These are phyloP conservation scores for Aspergillus kassunensis DNA, from an alignment of 495 filamentous ascomycete species.

Conservation along the genomic window DNA sequence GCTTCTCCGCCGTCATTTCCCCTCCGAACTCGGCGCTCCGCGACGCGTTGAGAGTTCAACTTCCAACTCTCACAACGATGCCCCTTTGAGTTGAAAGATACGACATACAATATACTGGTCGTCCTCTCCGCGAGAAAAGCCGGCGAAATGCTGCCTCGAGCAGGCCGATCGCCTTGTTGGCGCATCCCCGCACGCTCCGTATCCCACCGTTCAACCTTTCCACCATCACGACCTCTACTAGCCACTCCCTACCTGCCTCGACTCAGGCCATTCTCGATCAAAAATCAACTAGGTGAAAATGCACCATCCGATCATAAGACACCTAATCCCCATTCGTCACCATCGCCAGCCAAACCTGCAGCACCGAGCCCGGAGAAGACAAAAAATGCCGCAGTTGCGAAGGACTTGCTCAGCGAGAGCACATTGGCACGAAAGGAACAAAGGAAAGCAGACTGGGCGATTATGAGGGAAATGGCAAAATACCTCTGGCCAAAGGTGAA, in stretches of 20 bases:
- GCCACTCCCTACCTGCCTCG: conserved; percentile 22
- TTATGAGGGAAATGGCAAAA: conserved; percentile 93
- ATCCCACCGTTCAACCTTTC: conserved; percentile 28
- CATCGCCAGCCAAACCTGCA: conserved; percentile 18
- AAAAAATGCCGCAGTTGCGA: conserved; percentile 32
- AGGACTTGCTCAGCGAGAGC: conserved; percentile 53
- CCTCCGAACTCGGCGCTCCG: conserved; percentile 41
- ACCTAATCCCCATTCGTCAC: conserved; percentile 5
- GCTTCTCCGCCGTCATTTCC: conserved; percentile 17
- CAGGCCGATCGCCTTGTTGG: conserved; percentile 39
- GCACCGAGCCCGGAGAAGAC: conserved; percentile 20
- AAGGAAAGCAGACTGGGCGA: conserved; percentile 95
- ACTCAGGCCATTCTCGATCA: conserved; percentile 29
- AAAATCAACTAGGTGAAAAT: conserved; percentile 20
- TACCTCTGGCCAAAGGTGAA: conserved; percentile 94
- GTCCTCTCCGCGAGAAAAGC: no score
- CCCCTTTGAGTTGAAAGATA: conserved; percentile 21
- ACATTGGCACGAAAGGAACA: conserved; percentile 71
- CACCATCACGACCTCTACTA: conserved; percentile 24
- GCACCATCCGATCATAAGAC: conserved; percentile 11
- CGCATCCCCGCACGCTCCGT: conserved; percentile 31
- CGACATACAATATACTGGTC: no score
- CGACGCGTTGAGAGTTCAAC: conserved; percentile 10
- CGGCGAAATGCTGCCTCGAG: conserved; percentile 43
- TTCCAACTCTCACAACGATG: conserved; percentile 22